phyloP scores from a whole-genome alignment of 2,329 filamentous ascomycete species.

The Ascochyta pisi region DNA sequence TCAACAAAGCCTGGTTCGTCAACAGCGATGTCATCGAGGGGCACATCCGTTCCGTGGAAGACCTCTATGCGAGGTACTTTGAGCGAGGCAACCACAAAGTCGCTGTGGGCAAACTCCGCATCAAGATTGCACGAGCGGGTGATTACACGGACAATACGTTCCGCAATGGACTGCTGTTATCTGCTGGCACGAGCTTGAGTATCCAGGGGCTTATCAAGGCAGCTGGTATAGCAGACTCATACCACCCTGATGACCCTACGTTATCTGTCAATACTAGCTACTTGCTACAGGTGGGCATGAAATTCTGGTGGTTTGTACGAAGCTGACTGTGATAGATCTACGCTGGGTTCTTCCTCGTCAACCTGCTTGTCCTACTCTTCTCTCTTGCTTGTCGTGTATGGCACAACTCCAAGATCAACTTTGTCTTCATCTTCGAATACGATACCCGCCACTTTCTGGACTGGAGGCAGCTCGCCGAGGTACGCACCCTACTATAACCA shows the following conservation, averaged over 20 bases:
- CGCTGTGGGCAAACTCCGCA: constrained; percentile 84
- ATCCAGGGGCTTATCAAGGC: constrained; percentile 54
- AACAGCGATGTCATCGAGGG: constrained; percentile 83
- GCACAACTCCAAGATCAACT: constrained; percentile 87
- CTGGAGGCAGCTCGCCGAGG: constrained; percentile 85
- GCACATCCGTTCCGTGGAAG: constrained; percentile 81
- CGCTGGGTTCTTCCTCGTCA: constrained; percentile 85
- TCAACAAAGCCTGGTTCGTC: constrained; percentile 90
- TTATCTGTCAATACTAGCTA: constrained; percentile 50
- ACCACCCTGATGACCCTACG: constrained; percentile 26
- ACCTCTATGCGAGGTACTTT: constrained; percentile 93
- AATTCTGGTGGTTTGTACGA: constrained; percentile 48
- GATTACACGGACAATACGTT: constrained; percentile 67
- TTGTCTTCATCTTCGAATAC: constrained; percentile 96
- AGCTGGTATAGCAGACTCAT: constrained; percentile 31
- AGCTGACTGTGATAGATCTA: constrained; percentile 70
- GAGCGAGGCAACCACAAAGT: constrained; percentile 93
- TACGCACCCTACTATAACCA: constrained; percentile 38
- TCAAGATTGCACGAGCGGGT: constrained; percentile 66
- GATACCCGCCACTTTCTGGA: constrained; percentile 85
- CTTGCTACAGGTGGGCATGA: constrained; percentile 67
- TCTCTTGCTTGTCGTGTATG: constrained; percentile 85
- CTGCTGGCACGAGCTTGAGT: constrained; percentile 53
- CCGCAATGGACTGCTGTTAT: constrained; percentile 59
- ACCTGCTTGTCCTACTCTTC: constrained; percentile 83